Percentiles rank a stretch among this genome's conserved stretches.
Evolutionary conservation across 2,329 filamentous ascomycete genomes (phyloP).

Genomic region (Phyllosticta ampelicida): DNA sequence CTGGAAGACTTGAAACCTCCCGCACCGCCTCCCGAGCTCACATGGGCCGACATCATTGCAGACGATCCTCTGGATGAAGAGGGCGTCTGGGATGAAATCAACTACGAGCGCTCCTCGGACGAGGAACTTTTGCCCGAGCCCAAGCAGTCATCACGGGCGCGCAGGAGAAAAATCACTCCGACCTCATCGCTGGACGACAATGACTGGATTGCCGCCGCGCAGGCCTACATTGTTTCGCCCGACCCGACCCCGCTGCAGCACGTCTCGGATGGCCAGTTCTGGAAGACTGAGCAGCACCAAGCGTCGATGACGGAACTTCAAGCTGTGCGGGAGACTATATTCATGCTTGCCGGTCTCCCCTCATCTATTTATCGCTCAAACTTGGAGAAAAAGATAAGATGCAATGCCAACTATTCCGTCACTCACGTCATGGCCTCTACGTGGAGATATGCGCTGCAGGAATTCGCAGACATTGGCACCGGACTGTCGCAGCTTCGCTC

Average conservation of each 20-base stretch:
- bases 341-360: conserved; percentile 72
- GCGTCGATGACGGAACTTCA: conserved; percentile 57
- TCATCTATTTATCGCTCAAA: conserved; percentile 54
- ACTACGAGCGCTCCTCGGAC: conserved; percentile 56
- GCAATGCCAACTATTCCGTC: conserved; percentile 30
- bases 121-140: conserved; percentile 34
- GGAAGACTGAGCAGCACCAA: conserved; percentile 22
- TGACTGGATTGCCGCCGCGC: conserved; percentile 24
- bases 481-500: conserved; percentile 37
- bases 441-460: conserved; percentile 29
- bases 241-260: conserved; percentile 23
- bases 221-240: conserved; percentile 21
- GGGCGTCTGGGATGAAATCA: conserved; percentile 59
- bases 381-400: conserved; percentile 13
- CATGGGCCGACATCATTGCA: conserved; percentile 68
- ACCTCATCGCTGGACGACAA: conserved; percentile 29
- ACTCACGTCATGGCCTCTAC: conserved; percentile 25
- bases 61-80: conserved; percentile 65
- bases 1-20: conserved; percentile 46
- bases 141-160: conserved; percentile 20
- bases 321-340: conserved; percentile 64
- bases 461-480: conserved; percentile 40
- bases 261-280: conserved; percentile 39
- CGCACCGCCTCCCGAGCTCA: conserved; percentile 42
- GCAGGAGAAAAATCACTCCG: conserved; percentile 18